phyloP scores from a whole-genome alignment of 345 rosid genomes.

The Boechera retrofracta region DNA sequence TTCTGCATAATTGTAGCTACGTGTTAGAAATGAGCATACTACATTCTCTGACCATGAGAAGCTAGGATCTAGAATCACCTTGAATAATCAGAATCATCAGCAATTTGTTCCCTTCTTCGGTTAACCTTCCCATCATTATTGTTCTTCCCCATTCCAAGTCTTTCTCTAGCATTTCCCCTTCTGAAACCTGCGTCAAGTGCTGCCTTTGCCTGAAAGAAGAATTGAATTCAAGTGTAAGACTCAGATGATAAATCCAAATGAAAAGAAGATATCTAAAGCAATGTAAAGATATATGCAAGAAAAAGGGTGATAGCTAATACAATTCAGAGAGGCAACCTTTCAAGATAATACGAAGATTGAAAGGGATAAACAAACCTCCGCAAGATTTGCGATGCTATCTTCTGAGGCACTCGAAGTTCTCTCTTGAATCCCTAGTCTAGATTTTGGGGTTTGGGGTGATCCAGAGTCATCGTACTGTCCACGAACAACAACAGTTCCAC shows the following conservation, averaged over 20 bases:
- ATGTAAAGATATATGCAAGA: not conserved
- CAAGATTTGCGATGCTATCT: conserved; percentile 87
- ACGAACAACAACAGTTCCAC: conserved; percentile 88
- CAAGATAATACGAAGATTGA: not conserved
- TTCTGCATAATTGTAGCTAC: conserved; percentile 47
- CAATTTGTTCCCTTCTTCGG: conserved; percentile 59
- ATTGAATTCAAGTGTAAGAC: not conserved
- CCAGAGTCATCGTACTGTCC: conserved; percentile 79
- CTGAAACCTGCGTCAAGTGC: conserved; percentile 73
- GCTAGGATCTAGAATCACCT: conserved; percentile 55
- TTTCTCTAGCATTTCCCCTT: conserved; percentile 78
- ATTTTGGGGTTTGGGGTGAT: conserved; percentile 85
- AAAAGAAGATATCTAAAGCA: conserved; percentile 15
- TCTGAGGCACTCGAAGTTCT: conserved; percentile 84
- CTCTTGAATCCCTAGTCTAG: conserved; percentile 84
- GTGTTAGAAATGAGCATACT: conserved; percentile 28
- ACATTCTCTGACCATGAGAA: conserved; percentile 1
- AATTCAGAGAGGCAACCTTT: not conserved
- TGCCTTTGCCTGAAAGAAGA: conserved; percentile 73
- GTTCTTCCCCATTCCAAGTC: conserved; percentile 48
- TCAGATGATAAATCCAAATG: conserved; percentile 3
- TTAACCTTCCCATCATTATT: conserved; percentile 53
- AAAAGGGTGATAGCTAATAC: not conserved
- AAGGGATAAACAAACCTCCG: conserved; percentile 57
- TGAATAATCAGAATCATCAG: conserved; percentile 69